A percentile compares a stretch with the other conserved stretches of the same genome.
Evolutionary conservation across 257 asterid species (phyloP).

Genomic region (Penstemon davidsonii): DNA sequence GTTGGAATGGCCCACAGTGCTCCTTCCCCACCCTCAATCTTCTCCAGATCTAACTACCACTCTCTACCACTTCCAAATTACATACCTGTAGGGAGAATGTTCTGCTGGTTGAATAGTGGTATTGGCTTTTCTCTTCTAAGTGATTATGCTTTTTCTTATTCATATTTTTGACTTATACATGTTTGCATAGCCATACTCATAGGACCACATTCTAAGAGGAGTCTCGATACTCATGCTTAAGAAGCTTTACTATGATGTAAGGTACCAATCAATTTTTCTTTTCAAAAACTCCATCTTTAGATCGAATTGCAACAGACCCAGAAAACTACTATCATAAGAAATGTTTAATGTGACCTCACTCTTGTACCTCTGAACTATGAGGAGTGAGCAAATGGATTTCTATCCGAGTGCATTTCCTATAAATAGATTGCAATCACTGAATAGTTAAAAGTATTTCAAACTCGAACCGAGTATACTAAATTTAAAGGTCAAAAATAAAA

Average conservation of each 20-base stretch:
- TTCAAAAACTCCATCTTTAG: neutral
- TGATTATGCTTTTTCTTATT: too few species aligned
- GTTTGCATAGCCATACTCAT: neutral
- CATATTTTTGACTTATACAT: neutral
- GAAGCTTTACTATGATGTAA: too few species aligned
- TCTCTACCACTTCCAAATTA: too few species aligned
- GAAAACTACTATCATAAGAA: conserved; percentile 3
- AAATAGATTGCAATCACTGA: conserved; percentile 26
- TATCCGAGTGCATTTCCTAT: conserved; percentile 91
- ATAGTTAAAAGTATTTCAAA: neutral
- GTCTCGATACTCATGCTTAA: neutral
- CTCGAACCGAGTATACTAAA: too few species aligned
- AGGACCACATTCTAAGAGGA: neutral
- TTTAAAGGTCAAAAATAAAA: too few species aligned
- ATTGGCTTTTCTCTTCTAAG: too few species aligned
- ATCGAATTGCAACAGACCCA: neutral
- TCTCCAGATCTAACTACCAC: too few species aligned
- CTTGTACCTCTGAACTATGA: conserved; percentile 83
- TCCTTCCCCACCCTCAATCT: neutral
- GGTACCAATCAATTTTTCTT: too few species aligned
- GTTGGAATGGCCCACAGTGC: neutral
- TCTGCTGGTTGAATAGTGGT: too few species aligned
- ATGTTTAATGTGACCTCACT: conserved; percentile 12
- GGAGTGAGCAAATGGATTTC: conserved; percentile 85
- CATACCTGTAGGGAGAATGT: too few species aligned